Evolutionary conservation across 192 early-diverging fungal species (phyloP).

Genomic region (Borealophlyctis nickersoniae): DNA sequence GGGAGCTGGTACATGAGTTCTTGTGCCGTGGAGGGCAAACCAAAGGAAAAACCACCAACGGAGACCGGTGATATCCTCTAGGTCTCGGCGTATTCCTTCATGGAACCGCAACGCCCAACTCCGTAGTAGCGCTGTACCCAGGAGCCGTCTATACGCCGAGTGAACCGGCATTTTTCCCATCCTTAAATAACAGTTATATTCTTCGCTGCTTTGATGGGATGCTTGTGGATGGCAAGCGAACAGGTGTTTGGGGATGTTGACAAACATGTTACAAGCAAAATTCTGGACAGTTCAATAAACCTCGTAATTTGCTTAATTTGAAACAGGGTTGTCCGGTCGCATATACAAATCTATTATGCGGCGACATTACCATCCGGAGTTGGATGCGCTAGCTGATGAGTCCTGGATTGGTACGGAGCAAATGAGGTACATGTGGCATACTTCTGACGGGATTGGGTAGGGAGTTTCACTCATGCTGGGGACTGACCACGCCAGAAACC

Average conservation of each 20-base stretch:
- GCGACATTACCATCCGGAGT: background rate
- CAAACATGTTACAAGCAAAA: background rate
- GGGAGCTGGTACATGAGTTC: background rate
- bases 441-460: background rate
- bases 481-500: background rate
- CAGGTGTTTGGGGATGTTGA: background rate
- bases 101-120: background rate
- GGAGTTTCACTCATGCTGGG: background rate
- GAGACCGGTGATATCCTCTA: background rate
- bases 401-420: background rate
- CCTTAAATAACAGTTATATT: background rate
- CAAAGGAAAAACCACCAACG: background rate
- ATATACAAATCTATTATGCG: background rate
- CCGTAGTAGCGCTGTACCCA: background rate
- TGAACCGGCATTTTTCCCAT: background rate
- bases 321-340: background rate
- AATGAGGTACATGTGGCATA: background rate
- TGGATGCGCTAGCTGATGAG: background rate
- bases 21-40: background rate
- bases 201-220: background rate
- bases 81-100: background rate
- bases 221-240: background rate
- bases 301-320: too few species aligned
- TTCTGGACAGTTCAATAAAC: too few species aligned
- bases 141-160: background rate